A percentile compares a stretch with the other conserved stretches of the same genome.
phyloP scores from a whole-genome alignment of 768 basidiomycete species.

The Tricholoma furcatifolium region DNA sequence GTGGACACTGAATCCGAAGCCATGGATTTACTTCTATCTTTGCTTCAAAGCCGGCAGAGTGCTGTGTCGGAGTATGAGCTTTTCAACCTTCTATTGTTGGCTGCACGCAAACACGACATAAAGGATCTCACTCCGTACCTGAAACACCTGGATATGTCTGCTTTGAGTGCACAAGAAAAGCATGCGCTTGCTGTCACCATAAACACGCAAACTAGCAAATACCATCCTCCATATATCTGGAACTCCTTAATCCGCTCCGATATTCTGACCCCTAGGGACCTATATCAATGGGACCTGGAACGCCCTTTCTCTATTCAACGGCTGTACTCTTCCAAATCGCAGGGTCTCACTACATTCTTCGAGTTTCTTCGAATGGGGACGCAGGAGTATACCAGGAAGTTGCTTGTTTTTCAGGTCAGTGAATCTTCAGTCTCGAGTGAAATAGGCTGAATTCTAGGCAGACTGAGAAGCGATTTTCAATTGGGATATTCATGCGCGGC shows the following conservation, averaged over 20 bases:
- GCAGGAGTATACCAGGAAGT: slow-evolving; percentile 55
- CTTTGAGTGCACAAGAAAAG: slow-evolving; percentile 53
- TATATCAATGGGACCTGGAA: slow-evolving; percentile 49
- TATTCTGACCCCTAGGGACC: slow-evolving; percentile 48
- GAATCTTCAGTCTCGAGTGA: not conserved
- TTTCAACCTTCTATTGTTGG: slow-evolving; percentile 46
- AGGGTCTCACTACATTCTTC: slow-evolving; percentile 58
- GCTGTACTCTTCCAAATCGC: slow-evolving; percentile 54
- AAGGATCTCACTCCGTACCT: slow-evolving; percentile 43
- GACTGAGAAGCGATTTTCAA: slow-evolving; percentile 61
- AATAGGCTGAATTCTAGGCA: slow-evolving; percentile 18
- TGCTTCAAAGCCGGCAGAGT: slow-evolving; percentile 50
- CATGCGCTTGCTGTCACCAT: slow-evolving; percentile 46
- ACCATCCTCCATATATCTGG: slow-evolving; percentile 54
- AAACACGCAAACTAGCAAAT: slow-evolving; percentile 33
- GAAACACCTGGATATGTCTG: slow-evolving; percentile 54
- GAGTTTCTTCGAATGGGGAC: slow-evolving; percentile 56
- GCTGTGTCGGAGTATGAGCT: slow-evolving; percentile 63
- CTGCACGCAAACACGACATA: slow-evolving; percentile 44
- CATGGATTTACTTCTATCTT: slow-evolving; percentile 36
- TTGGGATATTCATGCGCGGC: slow-evolving; percentile 65
- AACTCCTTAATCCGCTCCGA: slow-evolving; percentile 64
- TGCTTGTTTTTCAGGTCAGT: slow-evolving; percentile 56
- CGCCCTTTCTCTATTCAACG: slow-evolving; percentile 58
- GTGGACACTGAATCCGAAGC: slow-evolving; percentile 34